These are phyloP conservation scores for Papiliotrema terrestris DNA, from an alignment of 1,284 basidiomycete species.

Conservation along the genomic window DNA sequence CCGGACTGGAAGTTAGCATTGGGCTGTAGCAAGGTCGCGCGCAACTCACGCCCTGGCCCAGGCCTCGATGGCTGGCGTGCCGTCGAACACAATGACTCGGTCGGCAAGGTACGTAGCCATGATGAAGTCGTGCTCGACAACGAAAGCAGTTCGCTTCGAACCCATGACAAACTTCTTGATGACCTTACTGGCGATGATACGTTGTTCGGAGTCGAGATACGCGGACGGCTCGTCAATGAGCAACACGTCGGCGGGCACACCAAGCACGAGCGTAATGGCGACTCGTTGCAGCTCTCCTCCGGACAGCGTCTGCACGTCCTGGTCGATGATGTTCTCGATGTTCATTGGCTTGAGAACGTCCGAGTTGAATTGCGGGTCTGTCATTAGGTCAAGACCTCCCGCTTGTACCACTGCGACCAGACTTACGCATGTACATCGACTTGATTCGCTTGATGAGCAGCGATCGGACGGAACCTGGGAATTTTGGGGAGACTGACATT, in stretches of 20 bases:
- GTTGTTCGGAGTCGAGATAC: conserved; percentile 90
- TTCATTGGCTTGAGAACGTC: conserved; percentile 94
- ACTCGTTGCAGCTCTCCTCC: conserved; percentile 96
- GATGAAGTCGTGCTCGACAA: conserved; percentile 94
- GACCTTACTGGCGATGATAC: conserved; percentile 93
- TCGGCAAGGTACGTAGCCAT: conserved; percentile 91
- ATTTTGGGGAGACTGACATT: conserved; percentile 81
- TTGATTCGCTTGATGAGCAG: conserved; percentile 90
- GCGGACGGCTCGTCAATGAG: conserved; percentile 67
- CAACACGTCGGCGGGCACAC: conserved; percentile 66
- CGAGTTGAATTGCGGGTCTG: conserved; percentile 87
- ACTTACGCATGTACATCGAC: conserved; percentile 73
- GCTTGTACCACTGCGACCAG: neutral
- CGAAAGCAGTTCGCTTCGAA: conserved; percentile 92
- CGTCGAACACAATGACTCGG: conserved; percentile 93
- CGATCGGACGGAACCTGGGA: conserved; percentile 89
- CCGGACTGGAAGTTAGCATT: conserved; percentile 31
- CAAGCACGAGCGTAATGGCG: conserved; percentile 84
- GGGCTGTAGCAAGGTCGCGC: neutral
- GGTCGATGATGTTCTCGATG: conserved; percentile 87
- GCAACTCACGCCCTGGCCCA: conserved; percentile 76
- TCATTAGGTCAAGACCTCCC: neutral
- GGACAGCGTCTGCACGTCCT: conserved; percentile 91
- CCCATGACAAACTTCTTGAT: conserved; percentile 96
- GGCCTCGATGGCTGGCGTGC: conserved; percentile 73